Evolutionary conservation across 306 rosid genomes (phyloP), one percentile per base, ranked within the genome.

Genomic region (Fragaria vesca): DNA sequence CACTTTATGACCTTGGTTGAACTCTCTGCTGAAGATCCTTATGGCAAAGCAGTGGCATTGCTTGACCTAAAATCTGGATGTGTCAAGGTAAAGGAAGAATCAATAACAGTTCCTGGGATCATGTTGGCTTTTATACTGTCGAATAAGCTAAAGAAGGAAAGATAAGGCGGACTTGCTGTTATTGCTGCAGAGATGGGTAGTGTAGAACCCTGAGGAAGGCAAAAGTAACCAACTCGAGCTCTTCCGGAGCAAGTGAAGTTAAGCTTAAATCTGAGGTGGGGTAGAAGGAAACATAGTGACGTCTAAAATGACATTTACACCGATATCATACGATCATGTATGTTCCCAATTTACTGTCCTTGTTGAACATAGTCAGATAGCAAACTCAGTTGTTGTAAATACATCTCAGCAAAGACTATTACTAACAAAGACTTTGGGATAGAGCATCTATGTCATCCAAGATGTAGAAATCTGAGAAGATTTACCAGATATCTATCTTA

Each of bases 31-130:
- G 89, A 86, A 82, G 76, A 88, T 80, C 98, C 97, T 10, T 95
- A 95, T 81, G 98, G 98, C 46, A 91, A 85, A 83, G 97, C 97
- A 69, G 90, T 95, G 71, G 98, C 97, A 63, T 86, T 95, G 85
- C 92, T 92, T 26, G 78, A 91, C 91, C 71, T 86, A 71, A 92
- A 77, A 85, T 88, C 85, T 69, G 90, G 90, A 80, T 76, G 76
- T 74, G 82, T 91, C 83, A 81, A 60, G 97, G 93, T 89, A 36
- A 88, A 87, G 83, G 93, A 92, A 84, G 89, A 88, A 78, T 87
- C 93, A 93, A 82, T 92, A 91, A 79, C 84, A 73, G 75, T 91
- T 78, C 97, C 95, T 12, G 91, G 85, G 72, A 72, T 91, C 82
- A 76, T 83, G 69, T 38, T 88, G 51, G 85, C 90, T 72, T 90